Evolutionary conservation across 108 stramenopile species (phyloP), one percentile per base, ranked within the genome.

Genomic region (Nitzschia sp.): DNA sequence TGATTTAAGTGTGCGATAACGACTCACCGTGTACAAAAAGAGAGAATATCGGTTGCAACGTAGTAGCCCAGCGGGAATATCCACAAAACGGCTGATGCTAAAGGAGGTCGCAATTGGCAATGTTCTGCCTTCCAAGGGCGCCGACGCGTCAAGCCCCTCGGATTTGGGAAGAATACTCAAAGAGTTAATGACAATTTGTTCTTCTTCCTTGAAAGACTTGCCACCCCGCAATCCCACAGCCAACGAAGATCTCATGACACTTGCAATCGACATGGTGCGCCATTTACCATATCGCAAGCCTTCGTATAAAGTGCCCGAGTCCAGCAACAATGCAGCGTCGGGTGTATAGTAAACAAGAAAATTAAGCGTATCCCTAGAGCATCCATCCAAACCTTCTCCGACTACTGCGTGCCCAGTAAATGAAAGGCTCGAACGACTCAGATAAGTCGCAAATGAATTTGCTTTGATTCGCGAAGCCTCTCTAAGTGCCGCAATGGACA

Each of bases 371-470:
- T 84, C 87, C 51, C 87, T 53, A 2, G 89, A 85, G 46, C 86
- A 91, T 26, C 85, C 85, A 72, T 89, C 84, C 47, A 93, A 70
- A 18, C 92, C 89, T 72, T 93, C 92, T 1, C 88, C 84, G 18
- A 74, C 30, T n/a, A 83, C 68, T 31, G 81, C 82, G n/a, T 74
- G 64, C 15, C 92, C 92, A n/a, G 77, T 75, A 48, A 79, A 85
- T 2, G 70, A 49, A 51, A 90, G 70, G n/a, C 74, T 74, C 4
- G 85, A 84, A 33, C 92, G 77, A 23, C 86, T 81, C 15, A 90
- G 34, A 69, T 76, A 86, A 8, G 73, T 66, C 25, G 77, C 67
- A 66, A 82, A 89, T 36, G 61, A 45, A 42, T 80, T 67, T 18
- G 55, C 23, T 45, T 85, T 90, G 32, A 67, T 55, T 36, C 85